These are phyloP conservation scores for Vitis labrusca DNA, from an alignment of 164 flowering plant genomes.

Conservation along the genomic window DNA sequence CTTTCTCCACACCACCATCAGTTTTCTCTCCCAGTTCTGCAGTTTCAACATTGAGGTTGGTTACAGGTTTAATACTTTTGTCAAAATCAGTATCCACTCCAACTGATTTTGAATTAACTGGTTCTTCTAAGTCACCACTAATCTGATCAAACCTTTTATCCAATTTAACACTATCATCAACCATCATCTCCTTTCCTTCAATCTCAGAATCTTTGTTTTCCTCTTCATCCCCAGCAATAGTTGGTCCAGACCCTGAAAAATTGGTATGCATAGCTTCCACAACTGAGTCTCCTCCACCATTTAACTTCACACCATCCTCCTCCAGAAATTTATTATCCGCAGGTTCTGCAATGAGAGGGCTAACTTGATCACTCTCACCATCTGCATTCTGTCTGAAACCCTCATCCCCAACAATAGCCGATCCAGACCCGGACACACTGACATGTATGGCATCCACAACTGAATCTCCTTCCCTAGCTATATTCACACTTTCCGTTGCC, in stretches of 20 bases:
- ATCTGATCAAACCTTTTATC: slow-evolving; percentile 24
- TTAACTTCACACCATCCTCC: slow-evolving; percentile 15
- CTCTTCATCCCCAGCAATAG: slow-evolving; percentile 29
- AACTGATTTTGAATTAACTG: slow-evolving; percentile 7
- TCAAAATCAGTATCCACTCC: slow-evolving; percentile 11
- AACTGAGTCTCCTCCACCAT: slow-evolving; percentile 26
- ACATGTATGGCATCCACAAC: slow-evolving; percentile 15
- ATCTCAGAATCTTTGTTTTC: slow-evolving; percentile 20
- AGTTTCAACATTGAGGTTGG: slow-evolving; percentile 7
- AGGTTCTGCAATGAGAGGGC: slow-evolving; percentile 2
- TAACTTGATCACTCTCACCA: background rate
- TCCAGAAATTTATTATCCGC: slow-evolving; percentile 13
- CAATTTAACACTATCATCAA: slow-evolving; percentile 16
- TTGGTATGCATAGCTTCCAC: slow-evolving; percentile 22
- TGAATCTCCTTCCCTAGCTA: slow-evolving; percentile 1
- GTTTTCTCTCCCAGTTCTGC: slow-evolving; percentile 8
- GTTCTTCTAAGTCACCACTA: slow-evolving; percentile 16
- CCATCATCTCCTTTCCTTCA: slow-evolving; percentile 17
- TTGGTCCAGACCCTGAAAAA: slow-evolving; percentile 12
- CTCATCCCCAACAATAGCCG: slow-evolving; percentile 4
- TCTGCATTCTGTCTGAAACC: background rate
- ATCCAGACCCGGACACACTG: slow-evolving; percentile 5
- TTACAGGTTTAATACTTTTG: slow-evolving; percentile 1
- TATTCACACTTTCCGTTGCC: slow-evolving; percentile 4
- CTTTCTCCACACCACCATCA: slow-evolving; percentile 13